Evolutionary conservation across 345 rosid species (phyloP), one percentile per base, ranked within the genome.

Genomic region (Camelina laxa): DNA sequence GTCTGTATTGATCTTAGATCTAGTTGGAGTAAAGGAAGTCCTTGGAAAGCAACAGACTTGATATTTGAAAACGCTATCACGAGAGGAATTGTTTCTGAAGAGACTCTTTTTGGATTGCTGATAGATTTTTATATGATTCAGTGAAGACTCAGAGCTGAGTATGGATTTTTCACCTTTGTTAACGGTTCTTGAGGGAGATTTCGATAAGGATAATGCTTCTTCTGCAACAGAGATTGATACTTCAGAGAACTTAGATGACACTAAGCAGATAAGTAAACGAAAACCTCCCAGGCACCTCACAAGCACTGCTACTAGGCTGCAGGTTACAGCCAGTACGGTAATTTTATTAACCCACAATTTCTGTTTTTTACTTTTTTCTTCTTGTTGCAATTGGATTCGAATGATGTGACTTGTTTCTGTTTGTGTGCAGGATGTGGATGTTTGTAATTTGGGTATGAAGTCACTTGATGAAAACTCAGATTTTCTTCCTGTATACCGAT

Each of bases 241-340:
- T 57, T 67, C 66, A n/a, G 84, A 82, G 55, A 81, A 73, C 73
- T 69, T 84, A 68, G 90, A 89, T 81, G 76, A 62, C 17, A 36
- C 76, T 48, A 89, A 80, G 69, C 92, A 87, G 64, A 60, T 77
- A 27, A 75, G 88, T 30, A 81, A 30, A 53, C 84, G 89, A 15
- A 93, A 93, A 75, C 98, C 98, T 78, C 98, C 97, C 0, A 79
- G 89, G 22, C 95, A 90, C 48, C 69, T 82, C 75, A 64, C 87
- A 66, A 74, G 82, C 77, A 69, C 85, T 53, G 44, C 65, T 22
- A 69, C 75, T 57, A 83, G 78, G 83, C 63, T 88, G 78, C 81
- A 83, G 27, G 70, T 78, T 35, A 84, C 83, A 11, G 80, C 85
- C 79, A 85, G 82, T 81, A 70, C 77, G 85, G 96, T 89, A 78